Base-by-base conservation (phyloP, 2,329 filamentous ascomycete species). In the Colletotrichum magnum region DNA sequence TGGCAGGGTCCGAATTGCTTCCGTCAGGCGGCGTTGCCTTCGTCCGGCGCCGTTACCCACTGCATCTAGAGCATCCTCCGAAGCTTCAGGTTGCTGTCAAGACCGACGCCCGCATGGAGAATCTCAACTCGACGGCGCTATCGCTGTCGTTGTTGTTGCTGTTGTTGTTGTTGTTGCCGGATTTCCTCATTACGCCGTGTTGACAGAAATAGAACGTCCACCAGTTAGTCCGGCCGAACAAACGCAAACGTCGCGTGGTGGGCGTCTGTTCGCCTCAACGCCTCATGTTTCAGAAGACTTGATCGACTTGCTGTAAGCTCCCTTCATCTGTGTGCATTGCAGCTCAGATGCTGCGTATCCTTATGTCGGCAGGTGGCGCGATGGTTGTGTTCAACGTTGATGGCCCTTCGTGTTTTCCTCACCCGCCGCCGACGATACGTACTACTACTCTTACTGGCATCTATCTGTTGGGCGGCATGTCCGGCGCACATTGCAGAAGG, bases 211-310 rank as follows among this genome's bases (percentile, higher is more conserved):
- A 69, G 63, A 61, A 56, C 13, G n/a, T 61, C 18, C 24, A 53
- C 45, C 39, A 56, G 32, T 13, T 47, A 59, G 54, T 48, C 41
- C 50, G 41, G 50, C 45, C 62, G 61, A 66, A 66, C 61, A 32
- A 50, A 68, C 66, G 47, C 54, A 59, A 66, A 50, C 54, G 68
- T 62, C 52, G 64, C 64, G 45, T 69, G 51, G 63, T 64, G 51
- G 58, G 58, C 41, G 68, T 67, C 68, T 70, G 64, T 68, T 64
- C 68, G 68, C 68, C 64, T 68, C 32, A 64, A 59, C 64, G 68
- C 68, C 68, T 58, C 64, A 58, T 69, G 68, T 70, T 70, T 68
- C 68, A 70, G 58, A 69, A 58, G 41, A 68, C 45, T 53, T 58
- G 64, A 70, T 54, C 64, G 64, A 68, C 64, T 64, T 45, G 47